These are phyloP conservation scores for Aspergillus affinis DNA, from an alignment of 495 filamentous ascomycete genomes.

Conservation along the genomic window DNA sequence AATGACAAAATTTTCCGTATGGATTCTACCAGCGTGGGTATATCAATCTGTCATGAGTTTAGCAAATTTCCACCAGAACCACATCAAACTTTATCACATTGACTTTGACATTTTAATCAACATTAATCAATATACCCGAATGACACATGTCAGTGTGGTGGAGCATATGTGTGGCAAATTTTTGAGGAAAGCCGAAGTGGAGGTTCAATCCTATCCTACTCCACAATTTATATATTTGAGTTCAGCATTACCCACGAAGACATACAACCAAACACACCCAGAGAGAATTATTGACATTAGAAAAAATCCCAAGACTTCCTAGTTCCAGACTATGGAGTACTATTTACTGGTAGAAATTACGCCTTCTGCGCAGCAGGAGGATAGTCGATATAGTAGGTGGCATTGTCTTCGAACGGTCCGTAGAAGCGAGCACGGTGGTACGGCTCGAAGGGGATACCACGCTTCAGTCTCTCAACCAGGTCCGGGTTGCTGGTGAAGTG, in stretches of 20 bases:
- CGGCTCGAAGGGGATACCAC: constrained; percentile 13
- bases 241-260: neutral
- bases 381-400: constrained; percentile 34
- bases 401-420: constrained; percentile 38
- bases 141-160: neutral
- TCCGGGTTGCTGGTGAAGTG: constrained; percentile 29
- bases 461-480: constrained; percentile 20
- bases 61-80: too few relatives aligned
- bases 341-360: neutral
- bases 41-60: too few relatives aligned
- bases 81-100: neutral
- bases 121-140: neutral
- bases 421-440: constrained; percentile 25
- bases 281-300: neutral
- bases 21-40: too few relatives aligned
- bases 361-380: constrained; percentile 12
- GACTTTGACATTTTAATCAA: neutral
- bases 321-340: neutral
- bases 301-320: neutral
- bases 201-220: neutral
- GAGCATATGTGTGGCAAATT: neutral
- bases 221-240: neutral
- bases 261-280: neutral
- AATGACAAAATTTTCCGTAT: too few relatives aligned
- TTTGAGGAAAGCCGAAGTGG: neutral